phyloP scores from a whole-genome alignment of 495 filamentous ascomycete genomes.

The Patellaria atrata region DNA sequence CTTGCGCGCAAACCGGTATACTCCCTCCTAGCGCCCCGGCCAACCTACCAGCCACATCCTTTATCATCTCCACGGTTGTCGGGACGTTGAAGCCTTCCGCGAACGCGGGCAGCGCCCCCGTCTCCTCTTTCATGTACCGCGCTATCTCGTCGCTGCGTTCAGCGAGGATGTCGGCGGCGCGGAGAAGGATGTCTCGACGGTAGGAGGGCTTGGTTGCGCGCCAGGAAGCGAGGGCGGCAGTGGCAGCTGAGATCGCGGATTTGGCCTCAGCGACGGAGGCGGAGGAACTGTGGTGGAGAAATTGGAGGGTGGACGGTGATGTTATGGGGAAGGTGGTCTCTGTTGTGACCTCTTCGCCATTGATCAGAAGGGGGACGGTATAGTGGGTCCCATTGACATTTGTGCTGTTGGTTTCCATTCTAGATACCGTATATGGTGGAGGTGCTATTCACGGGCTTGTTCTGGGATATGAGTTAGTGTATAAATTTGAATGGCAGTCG shows the following conservation, averaged over 20 bases:
- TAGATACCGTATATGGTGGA: background rate
- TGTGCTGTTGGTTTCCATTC: constrained; percentile 2
- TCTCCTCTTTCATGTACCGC: constrained; percentile 53
- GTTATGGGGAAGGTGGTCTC: constrained; percentile 50
- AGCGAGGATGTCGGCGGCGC: constrained; percentile 53
- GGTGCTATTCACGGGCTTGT: no score
- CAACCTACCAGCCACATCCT: constrained; percentile 59
- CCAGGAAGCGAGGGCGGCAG: constrained; percentile 60
- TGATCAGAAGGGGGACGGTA: constrained; percentile 56
- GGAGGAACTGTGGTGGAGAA: constrained; percentile 45
- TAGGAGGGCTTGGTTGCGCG: constrained; percentile 41
- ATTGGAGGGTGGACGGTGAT: constrained; percentile 46
- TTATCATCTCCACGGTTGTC: constrained; percentile 42
- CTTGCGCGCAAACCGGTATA: constrained; percentile 40
- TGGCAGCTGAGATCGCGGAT: constrained; percentile 48
- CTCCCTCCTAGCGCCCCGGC: constrained; percentile 40
- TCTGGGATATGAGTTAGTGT: no score
- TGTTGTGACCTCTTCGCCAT: constrained; percentile 49
- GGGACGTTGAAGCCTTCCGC: constrained; percentile 40
- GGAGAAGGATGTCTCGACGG: constrained; percentile 58
- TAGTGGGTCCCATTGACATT: constrained; percentile 7
- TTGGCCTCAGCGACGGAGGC: constrained; percentile 49
- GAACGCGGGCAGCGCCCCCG: constrained; percentile 36
- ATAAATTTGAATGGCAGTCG: no score
- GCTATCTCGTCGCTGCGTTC: constrained; percentile 47